Evolutionary conservation across 495 filamentous ascomycete genomes (phyloP).

Genomic region (Daldinia bambusicola): DNA sequence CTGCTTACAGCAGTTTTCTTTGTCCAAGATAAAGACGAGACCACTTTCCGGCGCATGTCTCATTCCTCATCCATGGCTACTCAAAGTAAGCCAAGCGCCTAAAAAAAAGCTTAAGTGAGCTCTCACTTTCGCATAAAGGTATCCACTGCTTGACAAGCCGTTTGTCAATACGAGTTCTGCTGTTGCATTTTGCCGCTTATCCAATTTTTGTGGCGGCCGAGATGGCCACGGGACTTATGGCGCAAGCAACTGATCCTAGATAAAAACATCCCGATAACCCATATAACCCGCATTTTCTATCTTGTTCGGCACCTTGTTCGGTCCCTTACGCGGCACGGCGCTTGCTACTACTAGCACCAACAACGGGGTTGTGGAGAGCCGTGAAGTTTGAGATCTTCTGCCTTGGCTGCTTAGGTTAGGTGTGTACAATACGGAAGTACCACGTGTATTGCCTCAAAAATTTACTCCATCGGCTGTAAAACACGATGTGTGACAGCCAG

Average conservation of each 20-base stretch:
- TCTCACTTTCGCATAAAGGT: slow-evolving; percentile 18
- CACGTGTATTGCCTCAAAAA: slow-evolving; percentile 18
- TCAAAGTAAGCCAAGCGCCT: too few relatives aligned
- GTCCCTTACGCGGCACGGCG: slow-evolving; percentile 11
- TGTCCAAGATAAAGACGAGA: background rate
- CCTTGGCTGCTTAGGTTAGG: too few relatives aligned
- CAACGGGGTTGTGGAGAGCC: slow-evolving; percentile 11
- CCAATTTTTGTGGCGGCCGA: slow-evolving; percentile 23
- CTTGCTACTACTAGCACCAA: slow-evolving; percentile 7
- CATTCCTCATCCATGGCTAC: too few relatives aligned
- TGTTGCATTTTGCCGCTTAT: slow-evolving; percentile 28
- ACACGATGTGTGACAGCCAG: slow-evolving; percentile 38
- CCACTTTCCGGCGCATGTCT: too few relatives aligned
- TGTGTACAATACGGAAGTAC: slow-evolving; percentile 1
- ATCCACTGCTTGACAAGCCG: background rate
- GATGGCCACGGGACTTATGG: slow-evolving; percentile 25
- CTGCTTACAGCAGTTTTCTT: background rate
- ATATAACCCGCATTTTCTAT: slow-evolving; percentile 18
- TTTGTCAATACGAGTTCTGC: slow-evolving; percentile 40
- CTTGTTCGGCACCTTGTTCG: slow-evolving; percentile 4
- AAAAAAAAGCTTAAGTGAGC: slow-evolving; percentile 1
- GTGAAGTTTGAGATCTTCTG: slow-evolving; percentile 5
- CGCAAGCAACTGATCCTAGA: slow-evolving; percentile 6
- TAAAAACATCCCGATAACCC: slow-evolving; percentile 15
- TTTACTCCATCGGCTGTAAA: slow-evolving; percentile 35